Evolutionary conservation across 108 stramenopile genomes (phyloP).

Genomic region (Epipyxis sp.): DNA sequence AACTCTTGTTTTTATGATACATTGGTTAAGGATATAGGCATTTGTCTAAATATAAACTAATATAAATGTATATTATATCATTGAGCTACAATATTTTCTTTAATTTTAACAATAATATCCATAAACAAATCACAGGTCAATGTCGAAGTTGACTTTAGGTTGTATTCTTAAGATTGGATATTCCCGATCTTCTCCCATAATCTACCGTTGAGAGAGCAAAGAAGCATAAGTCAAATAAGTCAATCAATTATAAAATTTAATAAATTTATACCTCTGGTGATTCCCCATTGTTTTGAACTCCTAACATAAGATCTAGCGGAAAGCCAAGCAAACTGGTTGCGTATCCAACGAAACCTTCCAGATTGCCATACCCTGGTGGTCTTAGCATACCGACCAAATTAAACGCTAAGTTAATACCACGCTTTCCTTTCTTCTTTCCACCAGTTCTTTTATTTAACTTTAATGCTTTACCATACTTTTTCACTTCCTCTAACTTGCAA

Average conservation of each 20-base stretch:
- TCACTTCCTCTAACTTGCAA: background rate
- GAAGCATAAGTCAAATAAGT: background rate
- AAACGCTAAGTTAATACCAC: background rate
- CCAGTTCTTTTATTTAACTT: background rate
- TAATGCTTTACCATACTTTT: background rate
- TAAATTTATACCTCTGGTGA: background rate
- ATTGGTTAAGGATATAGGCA: no score
- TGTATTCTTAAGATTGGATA: background rate
- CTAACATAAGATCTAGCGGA: background rate
- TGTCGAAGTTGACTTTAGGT: constrained; percentile 16
- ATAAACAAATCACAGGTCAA: background rate
- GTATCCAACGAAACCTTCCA: background rate
- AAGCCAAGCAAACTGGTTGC: background rate
- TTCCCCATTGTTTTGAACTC: constrained; percentile 14
- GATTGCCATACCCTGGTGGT: background rate
- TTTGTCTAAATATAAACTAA: no score
- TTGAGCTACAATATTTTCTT: constrained; percentile 1
- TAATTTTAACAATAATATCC: background rate
- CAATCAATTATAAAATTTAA: background rate
- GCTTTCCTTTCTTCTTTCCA: background rate
- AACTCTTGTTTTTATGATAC: no score
- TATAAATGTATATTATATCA: no score
- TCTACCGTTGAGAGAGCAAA: background rate
- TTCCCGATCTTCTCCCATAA: constrained; percentile 8
- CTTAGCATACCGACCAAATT: constrained; percentile 11